Evolutionary conservation across 2,329 filamentous ascomycete genomes (phyloP).

Genomic region (Cryphonectria parasitica): DNA sequence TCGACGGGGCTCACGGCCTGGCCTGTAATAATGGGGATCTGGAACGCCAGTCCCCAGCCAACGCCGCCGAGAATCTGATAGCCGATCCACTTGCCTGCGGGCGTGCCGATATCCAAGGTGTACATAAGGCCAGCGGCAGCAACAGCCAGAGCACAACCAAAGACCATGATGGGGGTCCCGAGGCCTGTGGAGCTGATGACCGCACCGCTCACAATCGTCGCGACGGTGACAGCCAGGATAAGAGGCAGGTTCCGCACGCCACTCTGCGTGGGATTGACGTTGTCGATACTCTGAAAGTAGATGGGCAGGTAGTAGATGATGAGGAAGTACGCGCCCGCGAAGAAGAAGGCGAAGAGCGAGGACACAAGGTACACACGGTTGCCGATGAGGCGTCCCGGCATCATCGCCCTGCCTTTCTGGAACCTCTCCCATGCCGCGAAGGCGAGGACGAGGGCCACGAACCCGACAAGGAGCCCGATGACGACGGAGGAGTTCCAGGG

Average conservation of each 20-base stretch:
- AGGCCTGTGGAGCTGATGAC: conserved; percentile 39
- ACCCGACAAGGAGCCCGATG: conserved; percentile 42
- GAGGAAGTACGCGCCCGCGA: conserved; percentile 49
- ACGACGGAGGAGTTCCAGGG: conserved; percentile 42
- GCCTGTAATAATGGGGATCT: conserved; percentile 48
- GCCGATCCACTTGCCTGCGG: conserved; percentile 47
- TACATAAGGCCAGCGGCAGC: conserved; percentile 43
- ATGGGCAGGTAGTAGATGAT: conserved; percentile 53
- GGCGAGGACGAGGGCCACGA: conserved; percentile 31
- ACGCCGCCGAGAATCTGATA: conserved; percentile 53
- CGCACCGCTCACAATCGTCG: conserved; percentile 40
- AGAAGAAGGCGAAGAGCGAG: conserved; percentile 46
- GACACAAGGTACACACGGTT: conserved; percentile 49
- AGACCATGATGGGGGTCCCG: conserved; percentile 43
- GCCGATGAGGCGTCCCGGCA: conserved; percentile 49
- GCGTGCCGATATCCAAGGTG: conserved; percentile 41
- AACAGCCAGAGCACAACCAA: conserved; percentile 42
- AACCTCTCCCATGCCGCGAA: conserved; percentile 41
- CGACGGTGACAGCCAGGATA: conserved; percentile 43
- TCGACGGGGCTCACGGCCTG: conserved; percentile 38
- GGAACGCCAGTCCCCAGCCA: conserved; percentile 48
- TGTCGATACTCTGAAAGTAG: conserved; percentile 55
- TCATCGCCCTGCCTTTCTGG: conserved; percentile 53
- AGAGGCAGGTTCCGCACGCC: conserved; percentile 48
- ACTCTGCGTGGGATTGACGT: conserved; percentile 41